Evolutionary conservation across 2,329 filamentous ascomycete genomes (phyloP).

Genomic region (Penicillium sp.): DNA sequence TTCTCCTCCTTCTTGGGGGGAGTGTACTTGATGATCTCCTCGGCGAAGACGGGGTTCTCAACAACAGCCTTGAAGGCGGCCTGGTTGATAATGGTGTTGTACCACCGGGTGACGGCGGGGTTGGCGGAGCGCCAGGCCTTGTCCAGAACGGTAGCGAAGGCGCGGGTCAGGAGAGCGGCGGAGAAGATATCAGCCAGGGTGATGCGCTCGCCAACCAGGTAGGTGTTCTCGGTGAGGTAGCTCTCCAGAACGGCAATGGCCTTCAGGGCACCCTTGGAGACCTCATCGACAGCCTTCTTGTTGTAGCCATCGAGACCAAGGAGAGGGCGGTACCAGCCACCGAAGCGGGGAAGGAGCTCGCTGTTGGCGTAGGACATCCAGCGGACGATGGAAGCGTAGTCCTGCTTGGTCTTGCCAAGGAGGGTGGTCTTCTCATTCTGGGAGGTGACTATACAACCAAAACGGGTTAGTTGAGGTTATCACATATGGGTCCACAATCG

Average conservation of each 20-base stretch:
- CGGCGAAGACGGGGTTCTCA: conserved; percentile 72
- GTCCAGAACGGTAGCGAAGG: conserved; percentile 93
- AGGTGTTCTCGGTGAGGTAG: conserved; percentile 89
- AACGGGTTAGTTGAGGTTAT: conserved; percentile 26
- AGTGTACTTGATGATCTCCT: conserved; percentile 71
- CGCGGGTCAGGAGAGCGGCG: conserved; percentile 73
- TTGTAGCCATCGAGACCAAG: conserved; percentile 82
- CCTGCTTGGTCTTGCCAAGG: conserved; percentile 99
- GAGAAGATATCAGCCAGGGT: conserved; percentile 93
- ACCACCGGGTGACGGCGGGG: conserved; percentile 91
- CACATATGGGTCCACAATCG: conserved; percentile 6
- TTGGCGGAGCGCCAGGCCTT: conserved; percentile 78
- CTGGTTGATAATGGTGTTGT: conserved; percentile 89
- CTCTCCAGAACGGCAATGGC: conserved; percentile 72
- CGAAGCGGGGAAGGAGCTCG: conserved; percentile 72
- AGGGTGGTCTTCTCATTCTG: conserved; percentile 99
- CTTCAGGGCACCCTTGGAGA: conserved; percentile 65
- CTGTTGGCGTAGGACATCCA: conserved; percentile 97
- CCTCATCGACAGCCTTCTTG: conserved; percentile 93
- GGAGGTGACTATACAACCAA: conserved; percentile 70
- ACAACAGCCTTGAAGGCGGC: conserved; percentile 81
- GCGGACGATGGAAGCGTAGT: conserved; percentile 96
- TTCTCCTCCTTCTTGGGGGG: conserved; percentile 69
- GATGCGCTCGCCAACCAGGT: conserved; percentile 95
- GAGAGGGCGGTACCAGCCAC: conserved; percentile 82